A percentile compares a stretch with the other conserved stretches of the same genome.
These are phyloP conservation scores for Sclerotinia spermophila DNA, from an alignment of 2,329 filamentous ascomycete species.

Conservation along the genomic window DNA sequence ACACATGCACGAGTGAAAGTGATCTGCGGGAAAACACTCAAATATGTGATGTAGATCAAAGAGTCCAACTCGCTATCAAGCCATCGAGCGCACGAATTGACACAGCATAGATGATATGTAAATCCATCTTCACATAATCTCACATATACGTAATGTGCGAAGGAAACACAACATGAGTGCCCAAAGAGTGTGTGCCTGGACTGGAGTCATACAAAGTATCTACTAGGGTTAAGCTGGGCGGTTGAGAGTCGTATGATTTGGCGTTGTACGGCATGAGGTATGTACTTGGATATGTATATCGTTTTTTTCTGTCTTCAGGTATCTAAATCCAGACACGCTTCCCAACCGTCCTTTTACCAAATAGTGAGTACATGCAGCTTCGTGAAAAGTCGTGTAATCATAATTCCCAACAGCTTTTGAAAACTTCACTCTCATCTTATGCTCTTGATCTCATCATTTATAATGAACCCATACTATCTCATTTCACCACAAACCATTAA, in stretches of 20 bases:
- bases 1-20: background rate
- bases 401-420: background rate
- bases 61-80: background rate
- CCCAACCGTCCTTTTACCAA: background rate
- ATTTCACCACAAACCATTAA: background rate
- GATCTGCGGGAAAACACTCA: background rate
- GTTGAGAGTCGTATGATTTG: conserved; percentile 6
- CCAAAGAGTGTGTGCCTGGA: background rate
- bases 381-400: background rate
- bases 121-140: background rate
- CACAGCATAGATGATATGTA: background rate
- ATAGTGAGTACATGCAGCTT: background rate
- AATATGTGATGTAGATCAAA: background rate
- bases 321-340: background rate
- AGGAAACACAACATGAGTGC: background rate
- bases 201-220: background rate
- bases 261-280: background rate
- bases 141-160: background rate
- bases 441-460: background rate
- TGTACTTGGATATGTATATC: background rate
- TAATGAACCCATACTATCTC: background rate
- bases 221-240: background rate
- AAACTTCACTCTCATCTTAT: background rate
- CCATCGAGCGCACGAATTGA: background rate
- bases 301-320: background rate